Percentiles rank a stretch among this genome's conserved stretches.
Conservation (phyloP, 2,329 filamentous ascomycete genomes). For the Paecilomyces dactylethromorphus region DNA sequence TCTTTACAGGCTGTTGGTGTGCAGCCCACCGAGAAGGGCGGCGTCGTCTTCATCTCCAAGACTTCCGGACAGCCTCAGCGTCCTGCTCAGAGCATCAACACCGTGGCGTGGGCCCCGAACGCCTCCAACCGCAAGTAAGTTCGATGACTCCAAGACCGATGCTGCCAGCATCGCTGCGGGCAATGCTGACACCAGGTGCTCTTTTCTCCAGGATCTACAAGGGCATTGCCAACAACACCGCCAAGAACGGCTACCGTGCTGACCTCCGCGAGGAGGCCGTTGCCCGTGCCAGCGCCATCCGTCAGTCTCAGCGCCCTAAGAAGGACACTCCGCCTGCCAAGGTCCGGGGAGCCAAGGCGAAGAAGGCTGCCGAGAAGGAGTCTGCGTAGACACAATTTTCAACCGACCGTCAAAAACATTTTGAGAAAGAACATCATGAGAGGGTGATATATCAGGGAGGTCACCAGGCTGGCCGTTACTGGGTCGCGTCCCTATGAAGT, state of each 20-base stretch:
- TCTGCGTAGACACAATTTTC: slow-evolving; percentile 23
- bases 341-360: slow-evolving; percentile 70
- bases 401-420: slow-evolving; percentile 2
- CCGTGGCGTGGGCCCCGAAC: slow-evolving; percentile 63
- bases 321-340: slow-evolving; percentile 70
- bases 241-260: slow-evolving; percentile 78
- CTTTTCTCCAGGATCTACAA: slow-evolving; percentile 67
- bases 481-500: not conserved
- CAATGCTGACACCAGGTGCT: slow-evolving; percentile 10
- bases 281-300: slow-evolving; percentile 79
- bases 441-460: slow-evolving; percentile 5
- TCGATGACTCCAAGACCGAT: not conserved
- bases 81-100: slow-evolving; percentile 61
- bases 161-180: not conserved
- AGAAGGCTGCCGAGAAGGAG: slow-evolving; percentile 52
- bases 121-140: slow-evolving; percentile 75
- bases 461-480: not conserved
- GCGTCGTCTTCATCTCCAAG: slow-evolving; percentile 78
- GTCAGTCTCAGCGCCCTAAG: slow-evolving; percentile 67
- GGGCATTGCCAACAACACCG: slow-evolving; percentile 72
- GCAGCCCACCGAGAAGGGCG: slow-evolving; percentile 67
- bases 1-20: slow-evolving; percentile 70
- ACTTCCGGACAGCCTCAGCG: slow-evolving; percentile 65
- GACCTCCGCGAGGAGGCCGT: slow-evolving; percentile 74
- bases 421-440: slow-evolving; percentile 1